phyloP scores from a whole-genome alignment of 352 stramenopile species.

The Phytophthora aleatoria region DNA sequence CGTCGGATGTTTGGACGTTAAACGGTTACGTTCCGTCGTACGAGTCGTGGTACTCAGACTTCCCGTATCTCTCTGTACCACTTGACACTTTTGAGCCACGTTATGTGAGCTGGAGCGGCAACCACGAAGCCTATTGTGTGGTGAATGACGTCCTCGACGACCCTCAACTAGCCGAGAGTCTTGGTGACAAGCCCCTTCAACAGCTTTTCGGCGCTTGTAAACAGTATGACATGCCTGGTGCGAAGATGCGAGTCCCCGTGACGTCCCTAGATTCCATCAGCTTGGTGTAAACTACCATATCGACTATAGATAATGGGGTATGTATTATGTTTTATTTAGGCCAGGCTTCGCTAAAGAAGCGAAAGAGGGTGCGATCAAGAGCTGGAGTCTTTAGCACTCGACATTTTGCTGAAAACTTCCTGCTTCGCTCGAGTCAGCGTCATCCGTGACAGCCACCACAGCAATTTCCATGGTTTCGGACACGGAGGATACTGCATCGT shows the following conservation, averaged over 20 bases:
- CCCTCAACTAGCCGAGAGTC: slow-evolving; percentile 40
- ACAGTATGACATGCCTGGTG: slow-evolving; percentile 48
- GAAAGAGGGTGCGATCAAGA: background rate
- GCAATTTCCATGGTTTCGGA: too few species aligned
- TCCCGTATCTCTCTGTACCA: slow-evolving; percentile 66
- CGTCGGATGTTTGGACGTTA: slow-evolving; percentile 51
- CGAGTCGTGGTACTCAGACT: slow-evolving; percentile 75
- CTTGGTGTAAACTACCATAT: slow-evolving; percentile 18
- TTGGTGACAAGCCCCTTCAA: slow-evolving; percentile 47
- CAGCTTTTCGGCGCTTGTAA: slow-evolving; percentile 70
- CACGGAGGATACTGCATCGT: slow-evolving; percentile 1
- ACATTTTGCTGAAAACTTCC: slow-evolving; percentile 19
- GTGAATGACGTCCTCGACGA: slow-evolving; percentile 69
- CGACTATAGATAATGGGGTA: slow-evolving; percentile 5
- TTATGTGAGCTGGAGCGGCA: slow-evolving; percentile 63
- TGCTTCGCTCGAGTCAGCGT: background rate
- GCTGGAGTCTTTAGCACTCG: slow-evolving; percentile 5
- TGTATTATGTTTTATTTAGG: slow-evolving; percentile 7
- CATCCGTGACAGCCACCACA: slow-evolving; percentile 6
- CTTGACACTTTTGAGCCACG: slow-evolving; percentile 54
- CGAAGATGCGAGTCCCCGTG: slow-evolving; percentile 18
- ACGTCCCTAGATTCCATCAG: slow-evolving; percentile 31
- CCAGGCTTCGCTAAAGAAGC: background rate
- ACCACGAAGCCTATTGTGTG: slow-evolving; percentile 61
- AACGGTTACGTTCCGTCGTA: slow-evolving; percentile 66